phyloP scores from a whole-genome alignment of 345 rosid genomes.

The Acer negundo region DNA sequence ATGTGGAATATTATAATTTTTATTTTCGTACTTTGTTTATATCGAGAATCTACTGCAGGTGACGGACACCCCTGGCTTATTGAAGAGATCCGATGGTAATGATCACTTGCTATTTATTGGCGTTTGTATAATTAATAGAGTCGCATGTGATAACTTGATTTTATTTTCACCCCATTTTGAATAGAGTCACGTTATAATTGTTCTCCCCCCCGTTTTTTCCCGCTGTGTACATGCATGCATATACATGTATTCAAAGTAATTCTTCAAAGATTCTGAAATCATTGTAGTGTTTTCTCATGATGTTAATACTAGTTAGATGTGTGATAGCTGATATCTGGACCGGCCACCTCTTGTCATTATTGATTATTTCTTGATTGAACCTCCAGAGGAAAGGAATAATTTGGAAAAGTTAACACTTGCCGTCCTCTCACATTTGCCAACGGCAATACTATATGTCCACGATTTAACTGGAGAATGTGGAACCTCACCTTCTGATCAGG shows the following conservation, averaged over 20 bases:
- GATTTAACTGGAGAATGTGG: conserved; percentile 98
- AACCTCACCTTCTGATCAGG: conserved; percentile 93
- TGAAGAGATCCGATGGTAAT: conserved; percentile 83
- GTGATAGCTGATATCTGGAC: background rate
- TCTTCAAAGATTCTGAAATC: background rate
- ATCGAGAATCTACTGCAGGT: conserved; percentile 53
- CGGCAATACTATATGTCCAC: conserved; percentile 87
- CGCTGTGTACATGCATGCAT: too few relatives aligned
- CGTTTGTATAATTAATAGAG: background rate
- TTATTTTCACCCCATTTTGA: too few relatives aligned
- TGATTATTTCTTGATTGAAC: conserved; percentile 8
- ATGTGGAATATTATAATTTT: background rate
- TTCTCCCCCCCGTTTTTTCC: too few relatives aligned
- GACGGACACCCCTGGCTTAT: conserved; percentile 95
- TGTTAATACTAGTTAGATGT: background rate
- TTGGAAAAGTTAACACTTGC: conserved; percentile 92
- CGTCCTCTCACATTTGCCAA: conserved; percentile 90
- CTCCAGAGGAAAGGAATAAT: conserved; percentile 84
- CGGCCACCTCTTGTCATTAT: background rate
- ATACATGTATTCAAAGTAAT: too few relatives aligned
- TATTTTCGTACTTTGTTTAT: conserved; percentile 20
- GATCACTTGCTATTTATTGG: background rate
- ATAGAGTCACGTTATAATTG: too few relatives aligned
- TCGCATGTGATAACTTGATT: too few relatives aligned
- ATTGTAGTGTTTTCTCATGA: background rate